Evolutionary conservation across 768 basidiomycete genomes (phyloP), one percentile per base, ranked within the genome.

Genomic region (Termitomyces heimii): DNA sequence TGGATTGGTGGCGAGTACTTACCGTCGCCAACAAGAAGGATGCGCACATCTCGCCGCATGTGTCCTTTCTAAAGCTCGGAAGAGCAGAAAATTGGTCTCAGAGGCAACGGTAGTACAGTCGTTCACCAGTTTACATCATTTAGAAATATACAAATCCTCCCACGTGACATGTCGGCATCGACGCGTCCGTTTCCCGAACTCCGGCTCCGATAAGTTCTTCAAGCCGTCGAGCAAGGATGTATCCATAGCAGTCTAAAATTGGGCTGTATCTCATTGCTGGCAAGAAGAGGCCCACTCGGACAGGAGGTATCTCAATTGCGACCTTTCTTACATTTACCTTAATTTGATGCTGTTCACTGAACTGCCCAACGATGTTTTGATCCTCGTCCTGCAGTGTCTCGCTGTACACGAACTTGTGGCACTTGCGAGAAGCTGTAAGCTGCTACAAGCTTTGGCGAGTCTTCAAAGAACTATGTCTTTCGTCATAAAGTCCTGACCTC

Each of bases 21-120:
- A 94, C 93, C 94, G 74, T 97, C 94, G 61, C 94, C 94, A 61
- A 95, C 92, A 67, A 97, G 84, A 58, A 95, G 82, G 67, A 96
- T 94, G 63, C 94, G 84, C 50, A 96, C 92, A 85, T 97, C 94
- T 72, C 92, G 82, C 68, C 93, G 80, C 90, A 94, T 94, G 56
- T 57, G 66, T 70, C 57, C 51, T 53, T 52, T 47, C 20, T 55
- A 47, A 39, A 56, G 58, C 56, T 60, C 42, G 35, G 45, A 44
- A 42, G 57, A 45, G 53, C 53, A 44, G 53, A 51, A 55, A 46
- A 51, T 49, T 51, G 28, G 28, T 40, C 24, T 56, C 28, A 53
- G 43, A 40, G 39, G 14, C 14, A 8, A n/a, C 39, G 14, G 20
- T 43, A 48, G 47, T 31, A 29, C 31, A 34, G 47, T 34, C 32